These are phyloP conservation scores for Taiozyma onychis DNA, from an alignment of 1,139 yeast genomes.

Conservation along the genomic window DNA sequence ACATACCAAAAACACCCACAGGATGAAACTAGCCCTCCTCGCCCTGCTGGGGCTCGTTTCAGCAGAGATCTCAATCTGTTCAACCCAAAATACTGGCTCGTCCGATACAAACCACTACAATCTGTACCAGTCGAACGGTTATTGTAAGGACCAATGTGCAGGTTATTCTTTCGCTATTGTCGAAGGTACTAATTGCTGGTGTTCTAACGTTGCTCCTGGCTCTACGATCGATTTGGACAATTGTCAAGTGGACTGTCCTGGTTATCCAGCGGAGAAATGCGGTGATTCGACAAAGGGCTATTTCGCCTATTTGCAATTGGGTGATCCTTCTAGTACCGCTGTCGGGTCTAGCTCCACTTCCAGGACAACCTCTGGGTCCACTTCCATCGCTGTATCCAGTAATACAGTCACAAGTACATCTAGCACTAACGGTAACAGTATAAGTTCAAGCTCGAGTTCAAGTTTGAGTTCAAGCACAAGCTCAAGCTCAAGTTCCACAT, in stretches of 20 bases:
- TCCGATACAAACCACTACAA: slow-evolving; percentile 1
- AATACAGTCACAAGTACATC: neutral
- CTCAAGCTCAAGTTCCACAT: too few relatives aligned
- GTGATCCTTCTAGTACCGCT: slow-evolving; percentile 1
- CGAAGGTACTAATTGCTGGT: slow-evolving; percentile 28
- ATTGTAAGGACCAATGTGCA: slow-evolving; percentile 25
- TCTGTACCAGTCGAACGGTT: slow-evolving; percentile 26
- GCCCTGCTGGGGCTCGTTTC: neutral
- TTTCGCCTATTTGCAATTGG: neutral
- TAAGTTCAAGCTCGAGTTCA: too few relatives aligned
- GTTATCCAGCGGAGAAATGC: slow-evolving; percentile 40
- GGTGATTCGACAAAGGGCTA: slow-evolving; percentile 29
- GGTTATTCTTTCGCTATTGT: slow-evolving; percentile 26
- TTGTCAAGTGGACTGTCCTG: slow-evolving; percentile 29
- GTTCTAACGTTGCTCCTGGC: slow-evolving; percentile 26
- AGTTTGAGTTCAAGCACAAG: too few relatives aligned
- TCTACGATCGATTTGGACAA: slow-evolving; percentile 12
- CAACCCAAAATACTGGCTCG: slow-evolving; percentile 28
- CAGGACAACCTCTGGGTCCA: neutral
- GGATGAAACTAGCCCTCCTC: neutral
- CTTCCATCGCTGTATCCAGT: neutral
- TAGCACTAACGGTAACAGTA: neutral
- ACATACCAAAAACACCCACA: neutral
- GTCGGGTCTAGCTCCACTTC: slow-evolving; percentile 4
- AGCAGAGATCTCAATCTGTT: slow-evolving; percentile 20